Evolutionary conservation across 140 eudicot genomes (phyloP).

Genomic region (Anethum foeniculum): DNA sequence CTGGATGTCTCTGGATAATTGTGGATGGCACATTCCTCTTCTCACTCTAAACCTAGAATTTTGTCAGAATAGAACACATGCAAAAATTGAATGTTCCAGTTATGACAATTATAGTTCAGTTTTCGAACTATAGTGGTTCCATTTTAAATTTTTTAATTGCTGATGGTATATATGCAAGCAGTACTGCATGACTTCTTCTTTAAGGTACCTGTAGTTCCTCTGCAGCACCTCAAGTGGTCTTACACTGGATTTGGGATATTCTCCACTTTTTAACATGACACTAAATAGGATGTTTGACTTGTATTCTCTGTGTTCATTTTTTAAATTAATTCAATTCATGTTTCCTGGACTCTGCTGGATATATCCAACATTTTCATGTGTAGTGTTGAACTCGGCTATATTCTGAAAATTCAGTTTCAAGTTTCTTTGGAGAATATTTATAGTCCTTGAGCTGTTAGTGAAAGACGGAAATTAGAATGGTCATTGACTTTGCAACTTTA

Average conservation of each 20-base stretch:
- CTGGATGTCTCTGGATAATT: not conserved
- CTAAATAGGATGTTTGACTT: too few relatives aligned
- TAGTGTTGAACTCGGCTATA: not conserved
- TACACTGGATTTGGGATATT: too few relatives aligned
- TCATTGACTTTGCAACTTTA: not conserved
- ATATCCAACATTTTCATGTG: not conserved
- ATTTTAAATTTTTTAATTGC: too few relatives aligned
- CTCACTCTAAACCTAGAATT: not conserved
- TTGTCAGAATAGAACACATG: not conserved
- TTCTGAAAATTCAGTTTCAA: too few relatives aligned
- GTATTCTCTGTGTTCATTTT: too few relatives aligned
- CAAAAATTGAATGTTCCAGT: not conserved
- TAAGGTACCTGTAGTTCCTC: too few relatives aligned
- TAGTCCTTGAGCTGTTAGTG: not conserved
- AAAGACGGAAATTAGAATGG: not conserved
- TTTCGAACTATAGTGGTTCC: not conserved
- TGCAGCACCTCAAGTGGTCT: too few relatives aligned
- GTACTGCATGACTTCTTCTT: too few relatives aligned
- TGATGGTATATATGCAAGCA: not conserved
- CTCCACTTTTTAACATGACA: too few relatives aligned
- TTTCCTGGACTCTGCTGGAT: not conserved
- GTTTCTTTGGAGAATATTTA: not conserved
- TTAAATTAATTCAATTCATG: too few relatives aligned
- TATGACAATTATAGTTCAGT: not conserved
- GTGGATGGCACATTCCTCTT: not conserved